phyloP scores from a whole-genome alignment of 2,329 filamentous ascomycete species.

The Lasiodiplodia theobromae region DNA sequence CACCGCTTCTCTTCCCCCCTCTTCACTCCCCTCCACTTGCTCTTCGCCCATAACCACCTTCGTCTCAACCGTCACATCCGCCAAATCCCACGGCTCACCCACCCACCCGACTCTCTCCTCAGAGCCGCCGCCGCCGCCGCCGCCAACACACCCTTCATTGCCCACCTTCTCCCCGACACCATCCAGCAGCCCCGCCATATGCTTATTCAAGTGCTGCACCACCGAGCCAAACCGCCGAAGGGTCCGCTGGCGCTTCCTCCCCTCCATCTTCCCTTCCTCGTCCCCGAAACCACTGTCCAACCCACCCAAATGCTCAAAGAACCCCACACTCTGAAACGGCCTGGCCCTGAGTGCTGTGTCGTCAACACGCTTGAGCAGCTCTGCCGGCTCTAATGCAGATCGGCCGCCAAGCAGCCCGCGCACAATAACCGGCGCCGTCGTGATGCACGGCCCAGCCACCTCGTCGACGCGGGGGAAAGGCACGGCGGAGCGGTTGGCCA shows the following conservation, averaged over 20 bases:
- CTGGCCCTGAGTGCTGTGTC: rapidly evolving
- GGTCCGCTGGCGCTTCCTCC: rapidly evolving
- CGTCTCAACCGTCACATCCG: not conserved
- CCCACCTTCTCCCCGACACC: not conserved
- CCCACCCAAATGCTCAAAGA: not conserved
- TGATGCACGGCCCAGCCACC: conserved; percentile 46
- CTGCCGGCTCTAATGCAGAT: not conserved
- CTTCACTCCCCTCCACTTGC: too few relatives aligned
- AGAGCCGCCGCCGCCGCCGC: not conserved
- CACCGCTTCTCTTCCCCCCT: not conserved
- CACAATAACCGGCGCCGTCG: not conserved
- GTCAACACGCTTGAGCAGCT: not conserved
- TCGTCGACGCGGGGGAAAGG: conserved; percentile 44
- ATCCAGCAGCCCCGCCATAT: not conserved
- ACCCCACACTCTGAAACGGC: not conserved
- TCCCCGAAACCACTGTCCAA: too few relatives aligned
- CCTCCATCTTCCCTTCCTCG: too few relatives aligned
- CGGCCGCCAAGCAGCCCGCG: too few relatives aligned
- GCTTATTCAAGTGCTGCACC: not conserved
- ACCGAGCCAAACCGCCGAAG: not conserved
- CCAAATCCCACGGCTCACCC: not conserved
- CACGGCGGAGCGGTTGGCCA: conserved; percentile 49
- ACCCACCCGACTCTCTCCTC: not conserved
- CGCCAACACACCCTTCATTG: not conserved
- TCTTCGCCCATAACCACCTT: not conserved